These are phyloP conservation scores for Polyporus arcularius DNA, from an alignment of 768 basidiomycete species.

Conservation along the genomic window DNA sequence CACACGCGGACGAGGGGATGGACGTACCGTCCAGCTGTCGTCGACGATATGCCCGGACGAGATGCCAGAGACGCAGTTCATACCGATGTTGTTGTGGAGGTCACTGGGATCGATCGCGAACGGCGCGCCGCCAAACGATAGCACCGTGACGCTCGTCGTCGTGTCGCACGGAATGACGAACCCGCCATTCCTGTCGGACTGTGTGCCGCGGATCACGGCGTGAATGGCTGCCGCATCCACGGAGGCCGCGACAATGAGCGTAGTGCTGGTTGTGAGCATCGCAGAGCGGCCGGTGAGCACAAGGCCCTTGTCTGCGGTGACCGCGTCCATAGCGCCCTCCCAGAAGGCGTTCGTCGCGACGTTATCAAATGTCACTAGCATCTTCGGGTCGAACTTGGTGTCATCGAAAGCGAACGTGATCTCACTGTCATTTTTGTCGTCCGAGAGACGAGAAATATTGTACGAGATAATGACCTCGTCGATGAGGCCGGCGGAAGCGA, in stretches of 20 bases:
- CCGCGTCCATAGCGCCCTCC: conserved; percentile 65
- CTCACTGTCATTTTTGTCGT: conserved; percentile 72
- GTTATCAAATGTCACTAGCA: conserved; percentile 61
- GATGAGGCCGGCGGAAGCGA: conserved; percentile 60
- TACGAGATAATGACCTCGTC: conserved; percentile 68
- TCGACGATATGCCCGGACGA: conserved; percentile 60
- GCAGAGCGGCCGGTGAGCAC: conserved; percentile 67
- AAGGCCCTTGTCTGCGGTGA: conserved; percentile 53
- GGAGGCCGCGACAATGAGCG: conserved; percentile 42
- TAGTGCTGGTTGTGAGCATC: conserved; percentile 58
- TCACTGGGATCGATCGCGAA: conserved; percentile 71
- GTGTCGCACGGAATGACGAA: conserved; percentile 70
- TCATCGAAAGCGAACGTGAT: conserved; percentile 77
- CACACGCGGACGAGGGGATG: neutral
- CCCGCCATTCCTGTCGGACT: conserved; percentile 47
- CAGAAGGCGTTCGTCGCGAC: conserved; percentile 74
- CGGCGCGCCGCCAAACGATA: conserved; percentile 56
- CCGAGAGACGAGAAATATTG: conserved; percentile 76
- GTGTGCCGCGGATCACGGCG: conserved; percentile 54
- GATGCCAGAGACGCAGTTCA: conserved; percentile 70
- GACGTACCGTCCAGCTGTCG: conserved; percentile 67
- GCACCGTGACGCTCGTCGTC: conserved; percentile 47
- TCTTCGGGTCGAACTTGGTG: conserved; percentile 62
- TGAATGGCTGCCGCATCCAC: conserved; percentile 59
- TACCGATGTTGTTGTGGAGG: conserved; percentile 56